Evolutionary conservation across 2,329 filamentous ascomycete genomes (phyloP).

Genomic region (Botryotinia narcissicola): DNA sequence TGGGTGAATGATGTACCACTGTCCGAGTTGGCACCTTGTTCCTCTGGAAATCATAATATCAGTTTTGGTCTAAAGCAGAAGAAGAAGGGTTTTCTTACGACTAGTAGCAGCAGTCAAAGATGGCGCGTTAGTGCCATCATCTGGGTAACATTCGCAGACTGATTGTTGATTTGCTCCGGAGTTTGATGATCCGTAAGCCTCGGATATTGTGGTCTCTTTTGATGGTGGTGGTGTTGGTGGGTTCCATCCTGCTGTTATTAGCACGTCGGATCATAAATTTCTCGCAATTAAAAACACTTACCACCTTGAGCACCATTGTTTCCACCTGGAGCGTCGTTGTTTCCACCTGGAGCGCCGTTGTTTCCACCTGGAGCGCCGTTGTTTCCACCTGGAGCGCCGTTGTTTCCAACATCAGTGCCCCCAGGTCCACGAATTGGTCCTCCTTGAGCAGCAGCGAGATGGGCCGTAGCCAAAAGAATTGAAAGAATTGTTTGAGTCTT

Average conservation of each 20-base stretch:
- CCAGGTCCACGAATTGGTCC: background rate
- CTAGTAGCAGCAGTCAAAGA: background rate
- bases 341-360: no score
- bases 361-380: no score
- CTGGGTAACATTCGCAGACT: background rate
- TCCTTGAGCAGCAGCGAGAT: background rate
- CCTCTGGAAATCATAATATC: background rate
- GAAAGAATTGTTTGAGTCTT: background rate
- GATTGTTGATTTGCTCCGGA: background rate
- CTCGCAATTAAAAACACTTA: no score
- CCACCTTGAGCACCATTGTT: no score
- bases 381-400: no score
- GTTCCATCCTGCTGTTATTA: no score
- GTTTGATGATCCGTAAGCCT: background rate
- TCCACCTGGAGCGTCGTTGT: no score
- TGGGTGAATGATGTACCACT: background rate
- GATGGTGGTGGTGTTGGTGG: no score
- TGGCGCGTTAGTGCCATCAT: background rate
- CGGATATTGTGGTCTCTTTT: background rate
- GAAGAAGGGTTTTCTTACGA: background rate
- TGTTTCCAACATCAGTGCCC: no score
- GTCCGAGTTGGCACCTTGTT: background rate
- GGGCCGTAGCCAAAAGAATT: conserved; percentile 11
- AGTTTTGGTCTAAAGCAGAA: background rate
- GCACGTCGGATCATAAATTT: no score